Evolutionary conservation across 805 yeast genomes (phyloP), one percentile per base, ranked within the genome.

Genomic region (Candida alai): DNA sequence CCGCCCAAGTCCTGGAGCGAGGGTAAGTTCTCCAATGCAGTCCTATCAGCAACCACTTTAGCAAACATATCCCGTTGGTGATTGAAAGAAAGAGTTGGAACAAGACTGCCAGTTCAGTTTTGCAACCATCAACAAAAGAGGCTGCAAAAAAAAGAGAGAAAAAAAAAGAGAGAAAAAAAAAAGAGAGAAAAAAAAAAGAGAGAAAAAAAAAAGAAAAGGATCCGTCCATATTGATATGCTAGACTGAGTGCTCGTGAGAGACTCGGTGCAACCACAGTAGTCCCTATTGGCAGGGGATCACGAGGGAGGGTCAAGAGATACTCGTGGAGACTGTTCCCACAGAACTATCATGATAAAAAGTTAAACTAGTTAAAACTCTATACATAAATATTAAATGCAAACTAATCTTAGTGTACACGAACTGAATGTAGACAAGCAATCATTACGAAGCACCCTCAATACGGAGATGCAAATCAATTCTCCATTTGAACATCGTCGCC

Each of bases 401-500:
- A 26, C 28, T 26, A 26, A 26, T 26, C 9, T n/a, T n/a, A n/a
- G n/a, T 26, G 17, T 19, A 26, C 5, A 26, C 15, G 28, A 26
- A 26, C 17, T 26, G 28, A 26, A 26, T 16, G 5, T 21, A 21
- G n/a, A 9, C n/a, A n/a, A n/a, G n/a, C n/a, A n/a, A n/a, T n/a
- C n/a, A n/a, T n/a, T n/a, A n/a, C n/a, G n/a, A n/a, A n/a, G n/a
- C n/a, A n/a, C n/a, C n/a, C n/a, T n/a, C n/a, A n/a, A n/a, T n/a
- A n/a, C n/a, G n/a, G n/a, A n/a, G n/a, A n/a, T n/a, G n/a, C n/a
- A n/a, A n/a, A n/a, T n/a, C n/a, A n/a, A n/a, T n/a, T n/a, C 31
- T 41, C 41, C 43, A 39, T 44, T 10, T 28, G 40, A 23, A 28
- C 35, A 15, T 40, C 33, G 24, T 32, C 46, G 20, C 35, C 49